Conservation (phyloP, 1,284 basidiomycete genomes). For the Chondrostereum purpureum region DNA sequence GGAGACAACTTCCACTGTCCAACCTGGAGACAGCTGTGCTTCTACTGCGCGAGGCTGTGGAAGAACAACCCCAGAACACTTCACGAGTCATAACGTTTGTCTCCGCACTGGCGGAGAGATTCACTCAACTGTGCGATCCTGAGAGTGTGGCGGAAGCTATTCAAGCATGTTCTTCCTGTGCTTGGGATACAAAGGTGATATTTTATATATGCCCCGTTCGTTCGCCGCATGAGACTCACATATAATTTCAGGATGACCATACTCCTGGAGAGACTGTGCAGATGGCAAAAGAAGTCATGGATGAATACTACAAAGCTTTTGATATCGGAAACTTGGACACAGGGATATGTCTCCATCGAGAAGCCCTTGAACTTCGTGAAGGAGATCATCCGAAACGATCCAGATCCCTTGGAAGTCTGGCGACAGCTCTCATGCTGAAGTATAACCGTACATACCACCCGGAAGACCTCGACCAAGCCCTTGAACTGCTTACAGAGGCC, state of each 20-base stretch:
- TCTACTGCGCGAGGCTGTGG: not conserved
- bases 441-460: slow-evolving; percentile 9
- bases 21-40: not conserved
- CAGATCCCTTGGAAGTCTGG: slow-evolving; percentile 12
- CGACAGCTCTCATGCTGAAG: slow-evolving; percentile 8
- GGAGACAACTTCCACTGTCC: not conserved
- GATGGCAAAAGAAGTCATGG: slow-evolving; percentile 12
- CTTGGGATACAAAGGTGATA: too few relatives aligned
- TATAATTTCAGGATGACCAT: too few relatives aligned
- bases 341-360: slow-evolving; percentile 11
- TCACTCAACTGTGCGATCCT: not conserved
- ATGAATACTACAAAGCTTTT: slow-evolving; percentile 12
- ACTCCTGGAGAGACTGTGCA: slow-evolving; percentile 1
- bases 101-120: not conserved
- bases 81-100: not conserved
- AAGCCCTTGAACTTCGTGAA: slow-evolving; percentile 8
- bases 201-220: too few relatives aligned
- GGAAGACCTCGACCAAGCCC: slow-evolving; percentile 14
- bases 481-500: slow-evolving; percentile 10
- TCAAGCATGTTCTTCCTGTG: not conserved
- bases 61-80: not conserved
- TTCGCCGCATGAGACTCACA: too few relatives aligned
- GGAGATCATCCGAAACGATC: slow-evolving; percentile 4
- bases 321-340: slow-evolving; percentile 13
- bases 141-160: not conserved